Evolutionary conservation across 352 stramenopile genomes (phyloP), one percentile per base, ranked within the genome.

Genomic region (Thalassiosira gravida): DNA sequence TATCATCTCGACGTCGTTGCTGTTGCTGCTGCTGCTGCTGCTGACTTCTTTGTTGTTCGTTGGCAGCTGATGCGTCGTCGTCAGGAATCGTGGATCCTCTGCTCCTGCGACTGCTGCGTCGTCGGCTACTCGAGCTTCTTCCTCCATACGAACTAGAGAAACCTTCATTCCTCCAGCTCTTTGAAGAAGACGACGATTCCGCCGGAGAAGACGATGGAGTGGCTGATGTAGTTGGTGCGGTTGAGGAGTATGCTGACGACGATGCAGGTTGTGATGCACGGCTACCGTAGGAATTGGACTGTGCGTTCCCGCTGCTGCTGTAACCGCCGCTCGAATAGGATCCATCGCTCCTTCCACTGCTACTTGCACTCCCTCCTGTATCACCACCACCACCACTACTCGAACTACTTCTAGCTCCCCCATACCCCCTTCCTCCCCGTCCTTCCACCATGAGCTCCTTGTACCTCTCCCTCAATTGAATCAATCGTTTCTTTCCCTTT

Each of bases 391-490:
- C 44, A 72, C 37, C 22, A 58, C 18, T 59, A 49, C 42, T 59
- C 5, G 32, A 35, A 29, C 22, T 50, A 11, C 32, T 68, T 25
- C n/a, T n/a, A n/a, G n/a, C n/a, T n/a, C n/a, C n/a, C n/a, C 67
- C 27, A 49, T 81, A 81, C 14, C 72, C 68, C 35, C 64, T 79
- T 1, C 69, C 69, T 52, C 69, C 76, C 20, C 64, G 49, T 11
- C 73, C 72, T 46, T 77, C 9, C 6, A 86, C 67, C 53, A 80
- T 80, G 9, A 87, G 62, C 57, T 92, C 81, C 46, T 91, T 91
- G 64, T 91, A 91, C 16, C 83, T 67, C 29, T 82, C 86, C 74
- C 85, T 87, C 30, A 93, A 74, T 24, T 47, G 56, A 9, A 93
- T 46, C 46, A 92, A 73, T 29, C 89, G 70, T 70, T 80, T 90